These are phyloP conservation scores for Ceratobasidium sp. DNA, from an alignment of 1,284 basidiomycete genomes.

Conservation along the genomic window DNA sequence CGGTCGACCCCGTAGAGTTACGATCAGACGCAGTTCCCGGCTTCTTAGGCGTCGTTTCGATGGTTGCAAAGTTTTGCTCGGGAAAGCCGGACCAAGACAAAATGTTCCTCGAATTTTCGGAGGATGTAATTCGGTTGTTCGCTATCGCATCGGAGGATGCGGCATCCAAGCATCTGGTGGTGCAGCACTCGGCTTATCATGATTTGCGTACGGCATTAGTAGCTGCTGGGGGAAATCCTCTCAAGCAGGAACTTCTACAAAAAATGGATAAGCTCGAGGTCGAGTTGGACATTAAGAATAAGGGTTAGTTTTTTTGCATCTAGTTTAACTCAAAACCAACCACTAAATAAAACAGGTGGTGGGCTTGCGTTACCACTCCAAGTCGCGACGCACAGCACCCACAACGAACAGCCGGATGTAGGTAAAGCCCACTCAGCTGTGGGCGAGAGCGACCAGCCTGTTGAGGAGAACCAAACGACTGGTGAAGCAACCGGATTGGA, in stretches of 20 bases:
- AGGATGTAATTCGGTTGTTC: neutral
- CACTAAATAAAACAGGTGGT: too few relatives aligned
- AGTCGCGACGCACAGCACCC: too few relatives aligned
- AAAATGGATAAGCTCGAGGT: neutral
- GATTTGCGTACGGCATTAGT: neutral
- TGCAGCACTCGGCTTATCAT: neutral
- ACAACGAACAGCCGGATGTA: too few relatives aligned
- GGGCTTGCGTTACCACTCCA: too few relatives aligned
- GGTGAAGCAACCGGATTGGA: too few relatives aligned
- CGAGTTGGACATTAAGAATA: neutral
- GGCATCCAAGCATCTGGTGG: neutral
- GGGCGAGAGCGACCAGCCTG: too few relatives aligned
- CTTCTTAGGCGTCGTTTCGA: neutral
- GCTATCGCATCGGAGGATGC: neutral
- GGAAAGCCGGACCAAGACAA: neutral
- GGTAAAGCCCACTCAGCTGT: too few relatives aligned
- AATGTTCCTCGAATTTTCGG: neutral
- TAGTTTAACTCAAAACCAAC: too few relatives aligned
- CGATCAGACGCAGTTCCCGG: neutral
- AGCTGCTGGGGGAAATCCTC: too few relatives aligned
- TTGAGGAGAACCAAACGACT: too few relatives aligned
- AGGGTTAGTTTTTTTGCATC: neutral
- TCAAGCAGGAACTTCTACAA: neutral
- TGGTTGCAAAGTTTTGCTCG: neutral
- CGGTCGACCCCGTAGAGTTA: neutral